A percentile compares a stretch with the other conserved stretches of the same genome.
These are phyloP conservation scores for Xylaria longipes DNA, from an alignment of 495 filamentous ascomycete species.

Conservation along the genomic window DNA sequence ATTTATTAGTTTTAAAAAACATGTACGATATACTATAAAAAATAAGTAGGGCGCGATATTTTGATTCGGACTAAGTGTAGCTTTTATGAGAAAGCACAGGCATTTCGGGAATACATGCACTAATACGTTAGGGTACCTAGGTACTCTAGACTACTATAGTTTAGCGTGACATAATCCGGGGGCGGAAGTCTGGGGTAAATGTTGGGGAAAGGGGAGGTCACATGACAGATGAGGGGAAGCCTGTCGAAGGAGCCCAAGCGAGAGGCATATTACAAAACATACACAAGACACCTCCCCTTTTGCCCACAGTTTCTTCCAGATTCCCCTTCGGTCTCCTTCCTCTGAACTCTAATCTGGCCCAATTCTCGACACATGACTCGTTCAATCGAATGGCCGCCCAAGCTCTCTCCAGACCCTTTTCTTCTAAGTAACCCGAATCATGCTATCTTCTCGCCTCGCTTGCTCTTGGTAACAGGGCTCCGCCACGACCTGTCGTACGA, in stretches of 20 bases:
- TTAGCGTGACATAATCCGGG: background rate
- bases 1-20: too few relatives aligned
- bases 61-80: too few relatives aligned
- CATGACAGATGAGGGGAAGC: constrained; percentile 18
- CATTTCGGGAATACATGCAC: background rate
- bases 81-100: too few relatives aligned
- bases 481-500: constrained; percentile 9
- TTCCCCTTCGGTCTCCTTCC: background rate
- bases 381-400: background rate
- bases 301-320: background rate
- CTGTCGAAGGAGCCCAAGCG: constrained; percentile 7
- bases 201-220: constrained; percentile 22
- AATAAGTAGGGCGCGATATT: too few relatives aligned
- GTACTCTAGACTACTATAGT: background rate
- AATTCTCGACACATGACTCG: background rate
- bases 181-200: constrained; percentile 26
- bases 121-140: background rate
- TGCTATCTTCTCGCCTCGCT: background rate
- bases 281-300: background rate
- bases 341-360: background rate
- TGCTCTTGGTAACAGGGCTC: background rate
- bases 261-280: constrained; percentile 17
- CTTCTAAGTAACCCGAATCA: background rate
- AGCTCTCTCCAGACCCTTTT: background rate
- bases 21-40: too few relatives aligned